These are phyloP conservation scores for Aureobasidium sp. DNA, from an alignment of 2,329 filamentous ascomycete species.

Conservation along the genomic window DNA sequence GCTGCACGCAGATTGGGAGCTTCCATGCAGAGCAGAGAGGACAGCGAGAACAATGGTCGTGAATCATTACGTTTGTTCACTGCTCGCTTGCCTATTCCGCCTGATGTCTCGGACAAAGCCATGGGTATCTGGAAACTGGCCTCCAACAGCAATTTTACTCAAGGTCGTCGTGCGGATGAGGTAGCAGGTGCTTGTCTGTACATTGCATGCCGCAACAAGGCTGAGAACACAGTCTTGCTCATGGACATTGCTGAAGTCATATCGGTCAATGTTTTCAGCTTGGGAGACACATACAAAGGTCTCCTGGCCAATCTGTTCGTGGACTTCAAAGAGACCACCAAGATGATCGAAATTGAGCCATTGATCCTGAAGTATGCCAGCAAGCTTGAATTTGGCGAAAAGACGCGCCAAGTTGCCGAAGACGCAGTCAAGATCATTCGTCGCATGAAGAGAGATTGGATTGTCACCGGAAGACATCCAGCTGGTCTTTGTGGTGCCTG, in stretches of 20 bases:
- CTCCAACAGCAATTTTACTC: conserved; percentile 61
- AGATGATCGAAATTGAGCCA: conserved; percentile 50
- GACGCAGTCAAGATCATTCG: conserved; percentile 82
- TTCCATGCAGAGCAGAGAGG: conserved; percentile 50
- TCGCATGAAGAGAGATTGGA: conserved; percentile 96
- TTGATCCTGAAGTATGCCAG: conserved; percentile 86
- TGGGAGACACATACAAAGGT: conserved; percentile 84
- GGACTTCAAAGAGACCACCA: conserved; percentile 46
- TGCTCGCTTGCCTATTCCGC: conserved; percentile 33
- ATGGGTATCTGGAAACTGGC: conserved; percentile 39
- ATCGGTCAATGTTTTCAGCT: conserved; percentile 82
- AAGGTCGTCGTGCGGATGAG: conserved; percentile 76
- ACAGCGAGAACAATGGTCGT: conserved; percentile 43
- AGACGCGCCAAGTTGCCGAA: conserved; percentile 75
- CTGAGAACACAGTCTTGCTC: conserved; percentile 78
- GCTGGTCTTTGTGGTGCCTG: conserved; percentile 92
- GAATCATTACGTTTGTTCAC: conserved; percentile 35
- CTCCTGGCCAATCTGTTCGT: conserved; percentile 62
- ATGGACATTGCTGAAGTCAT: conserved; percentile 89
- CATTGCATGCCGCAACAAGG: conserved; percentile 72
- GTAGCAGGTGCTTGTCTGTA: conserved; percentile 91
- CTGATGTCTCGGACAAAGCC: conserved; percentile 34
- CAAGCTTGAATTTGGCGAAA: conserved; percentile 81
- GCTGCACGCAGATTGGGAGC: conserved; percentile 39
- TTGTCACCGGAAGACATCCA: conserved; percentile 86